Conservation (phyloP, 2,329 filamentous ascomycete genomes). For the Nannizziopsis barbatae region DNA sequence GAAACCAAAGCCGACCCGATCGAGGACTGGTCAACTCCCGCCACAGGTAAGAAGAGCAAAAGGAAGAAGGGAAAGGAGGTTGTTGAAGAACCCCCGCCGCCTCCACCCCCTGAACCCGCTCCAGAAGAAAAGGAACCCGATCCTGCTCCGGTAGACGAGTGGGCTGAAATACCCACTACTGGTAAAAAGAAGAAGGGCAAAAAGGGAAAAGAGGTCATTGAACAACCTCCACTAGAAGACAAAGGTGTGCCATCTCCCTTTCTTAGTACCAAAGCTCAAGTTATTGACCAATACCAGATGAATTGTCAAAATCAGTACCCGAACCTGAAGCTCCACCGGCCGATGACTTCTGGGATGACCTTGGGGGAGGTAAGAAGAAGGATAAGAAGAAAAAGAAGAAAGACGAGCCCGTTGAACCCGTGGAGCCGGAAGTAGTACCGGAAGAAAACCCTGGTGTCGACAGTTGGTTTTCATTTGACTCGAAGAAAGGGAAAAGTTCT, state of each 20-base stretch:
- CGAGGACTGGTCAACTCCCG: constrained; percentile 23
- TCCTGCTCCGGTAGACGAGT: constrained; percentile 18
- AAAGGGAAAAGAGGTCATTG: constrained; percentile 1
- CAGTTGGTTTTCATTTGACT: not conserved
- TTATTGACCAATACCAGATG: not conserved
- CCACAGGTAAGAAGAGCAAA: constrained; percentile 33
- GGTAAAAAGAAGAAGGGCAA: constrained; percentile 11
- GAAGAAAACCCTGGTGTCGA: not conserved
- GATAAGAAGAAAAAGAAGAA: constrained; percentile 36
- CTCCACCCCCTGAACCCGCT: constrained; percentile 24
- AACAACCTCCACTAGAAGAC: not conserved
- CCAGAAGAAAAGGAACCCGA: constrained; percentile 15
- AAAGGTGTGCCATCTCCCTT: not conserved
- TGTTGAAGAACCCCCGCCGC: constrained; percentile 28
- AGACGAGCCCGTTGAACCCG: constrained; percentile 24
- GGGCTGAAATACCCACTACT: not conserved
- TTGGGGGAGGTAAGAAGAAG: constrained; percentile 11
- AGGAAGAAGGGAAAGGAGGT: constrained; percentile 41
- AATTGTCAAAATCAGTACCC: not conserved
- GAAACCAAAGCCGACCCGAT: constrained; percentile 18
- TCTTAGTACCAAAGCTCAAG: constrained; percentile 4
- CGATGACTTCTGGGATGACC: not conserved
- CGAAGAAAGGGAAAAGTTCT: not conserved
- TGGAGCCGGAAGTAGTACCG: constrained; percentile 20
- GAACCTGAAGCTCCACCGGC: not conserved